phyloP scores from a whole-genome alignment of 805 yeast species.

The Metschnikowia similis region DNA sequence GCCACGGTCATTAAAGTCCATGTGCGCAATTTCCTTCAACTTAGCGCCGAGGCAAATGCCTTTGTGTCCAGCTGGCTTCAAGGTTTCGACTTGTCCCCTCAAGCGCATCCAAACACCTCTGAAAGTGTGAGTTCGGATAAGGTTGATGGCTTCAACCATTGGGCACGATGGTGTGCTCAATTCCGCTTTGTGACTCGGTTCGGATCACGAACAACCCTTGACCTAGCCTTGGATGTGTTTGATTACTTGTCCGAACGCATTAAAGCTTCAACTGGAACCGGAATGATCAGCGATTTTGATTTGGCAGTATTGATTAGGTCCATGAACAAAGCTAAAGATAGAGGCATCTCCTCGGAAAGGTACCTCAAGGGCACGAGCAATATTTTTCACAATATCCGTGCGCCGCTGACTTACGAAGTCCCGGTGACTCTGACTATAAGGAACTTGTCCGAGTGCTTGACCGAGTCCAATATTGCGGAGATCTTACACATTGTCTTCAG shows the following conservation, averaged over 20 bases:
- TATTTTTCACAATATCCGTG: background rate
- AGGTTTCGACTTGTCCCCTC: background rate
- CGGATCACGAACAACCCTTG: constrained; percentile 5
- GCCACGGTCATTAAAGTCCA: constrained; percentile 48
- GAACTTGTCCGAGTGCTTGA: background rate
- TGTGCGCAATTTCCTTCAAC: constrained; percentile 39
- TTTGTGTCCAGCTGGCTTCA: constrained; percentile 16
- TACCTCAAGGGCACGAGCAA: background rate
- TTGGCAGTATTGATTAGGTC: background rate
- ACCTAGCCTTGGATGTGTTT: background rate
- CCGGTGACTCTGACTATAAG: background rate
- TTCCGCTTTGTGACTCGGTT: constrained; percentile 18
- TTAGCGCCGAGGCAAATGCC: constrained; percentile 21
- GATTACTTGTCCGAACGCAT: background rate
- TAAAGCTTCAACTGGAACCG: background rate
- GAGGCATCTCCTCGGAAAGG: background rate
- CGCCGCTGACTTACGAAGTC: background rate
- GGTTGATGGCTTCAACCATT: background rate
- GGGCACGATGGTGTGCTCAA: constrained; percentile 19
- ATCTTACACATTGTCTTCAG: background rate
- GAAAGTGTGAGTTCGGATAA: background rate
- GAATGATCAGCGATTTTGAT: background rate
- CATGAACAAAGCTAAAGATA: background rate
- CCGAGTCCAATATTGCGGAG: background rate
- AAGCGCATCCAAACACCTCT: background rate